Conservation (phyloP, 1,284 basidiomycete genomes). For the Laetiporus sulphureus region DNA sequence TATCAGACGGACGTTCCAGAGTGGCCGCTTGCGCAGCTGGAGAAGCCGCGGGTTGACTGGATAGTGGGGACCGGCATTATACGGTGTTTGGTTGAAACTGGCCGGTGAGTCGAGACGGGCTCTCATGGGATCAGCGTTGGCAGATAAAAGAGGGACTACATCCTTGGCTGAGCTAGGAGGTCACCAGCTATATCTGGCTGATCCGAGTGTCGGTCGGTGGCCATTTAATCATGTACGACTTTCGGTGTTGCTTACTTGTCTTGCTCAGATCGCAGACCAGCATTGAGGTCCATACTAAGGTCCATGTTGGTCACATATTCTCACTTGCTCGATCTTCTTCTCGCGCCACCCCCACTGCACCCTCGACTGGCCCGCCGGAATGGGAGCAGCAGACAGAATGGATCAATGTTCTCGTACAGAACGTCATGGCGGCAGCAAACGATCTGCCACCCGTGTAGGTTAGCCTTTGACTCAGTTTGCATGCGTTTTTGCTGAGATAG, state of each 20-base stretch:
- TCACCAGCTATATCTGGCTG: constrained; percentile 64
- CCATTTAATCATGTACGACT: no score
- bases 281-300: constrained; percentile 55
- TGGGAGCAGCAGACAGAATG: constrained; percentile 70
- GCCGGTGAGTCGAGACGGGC: constrained; percentile 65
- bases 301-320: constrained; percentile 71
- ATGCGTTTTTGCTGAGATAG: no score
- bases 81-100: constrained; percentile 74
- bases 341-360: constrained; percentile 52
- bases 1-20: constrained; percentile 68
- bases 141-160: constrained; percentile 72
- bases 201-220: constrained; percentile 54
- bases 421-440: constrained; percentile 77
- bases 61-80: constrained; percentile 62
- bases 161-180: constrained; percentile 66
- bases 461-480: constrained; percentile 12
- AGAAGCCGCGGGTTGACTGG: constrained; percentile 78
- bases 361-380: constrained; percentile 43
- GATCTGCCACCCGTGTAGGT: constrained; percentile 78
- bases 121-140: no score
- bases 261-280: constrained; percentile 67
- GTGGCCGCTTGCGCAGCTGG: constrained; percentile 64
- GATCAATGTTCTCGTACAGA: constrained; percentile 67
- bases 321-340: constrained; percentile 51
- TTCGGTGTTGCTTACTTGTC: no score